Evolutionary conservation across 2,329 filamentous ascomycete genomes (phyloP).

Genomic region (Pseudogymnoascus sp.): DNA sequence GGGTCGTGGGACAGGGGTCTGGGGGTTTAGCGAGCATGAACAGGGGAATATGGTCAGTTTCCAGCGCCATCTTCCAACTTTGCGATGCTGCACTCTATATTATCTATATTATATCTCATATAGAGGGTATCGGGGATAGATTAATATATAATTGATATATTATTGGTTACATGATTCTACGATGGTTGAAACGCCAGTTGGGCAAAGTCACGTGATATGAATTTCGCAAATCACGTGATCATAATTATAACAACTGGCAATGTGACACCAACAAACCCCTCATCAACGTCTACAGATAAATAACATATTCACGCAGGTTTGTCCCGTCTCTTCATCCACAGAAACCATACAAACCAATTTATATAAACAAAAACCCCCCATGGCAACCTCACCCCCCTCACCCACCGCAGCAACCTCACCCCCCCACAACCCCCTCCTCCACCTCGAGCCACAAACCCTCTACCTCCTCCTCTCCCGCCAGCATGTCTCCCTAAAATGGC

Average conservation of each 20-base stretch:
- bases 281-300: neutral
- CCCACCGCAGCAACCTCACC: neutral
- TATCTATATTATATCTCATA: neutral
- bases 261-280: neutral
- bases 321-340: neutral
- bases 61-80: neutral
- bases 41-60: neutral
- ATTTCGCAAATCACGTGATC: neutral
- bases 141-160: neutral
- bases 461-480: neutral
- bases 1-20: neutral
- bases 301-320: neutral
- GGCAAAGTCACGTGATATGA: neutral
- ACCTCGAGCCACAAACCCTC: neutral
- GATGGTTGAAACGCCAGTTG: neutral
- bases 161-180: neutral
- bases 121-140: neutral
- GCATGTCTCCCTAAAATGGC: neutral
- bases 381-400: neutral
- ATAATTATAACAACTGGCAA: neutral
- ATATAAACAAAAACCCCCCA: neutral
- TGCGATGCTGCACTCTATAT: neutral
- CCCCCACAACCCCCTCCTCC: neutral
- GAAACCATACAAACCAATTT: neutral
- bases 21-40: neutral